Evolutionary conservation across 768 basidiomycete genomes (phyloP).

Genomic region (Lanmaoa pseudosensibilis): DNA sequence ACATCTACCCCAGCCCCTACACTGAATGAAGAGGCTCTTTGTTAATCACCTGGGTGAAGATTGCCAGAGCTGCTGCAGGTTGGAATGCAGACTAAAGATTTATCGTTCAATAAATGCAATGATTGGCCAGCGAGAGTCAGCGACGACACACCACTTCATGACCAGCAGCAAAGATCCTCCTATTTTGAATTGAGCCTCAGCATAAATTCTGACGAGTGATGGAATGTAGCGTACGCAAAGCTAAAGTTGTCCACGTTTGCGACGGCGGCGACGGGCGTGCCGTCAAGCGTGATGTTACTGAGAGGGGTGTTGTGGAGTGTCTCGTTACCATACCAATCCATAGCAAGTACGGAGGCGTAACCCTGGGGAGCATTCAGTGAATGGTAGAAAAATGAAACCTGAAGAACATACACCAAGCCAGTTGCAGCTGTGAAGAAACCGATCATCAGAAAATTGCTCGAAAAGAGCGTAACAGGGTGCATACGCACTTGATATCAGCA

Average conservation of each 20-base stretch:
- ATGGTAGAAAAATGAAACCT: background rate
- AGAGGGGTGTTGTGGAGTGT: conserved; percentile 41
- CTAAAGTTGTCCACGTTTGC: conserved; percentile 67
- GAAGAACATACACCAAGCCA: conserved; percentile 36
- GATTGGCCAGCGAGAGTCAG: background rate
- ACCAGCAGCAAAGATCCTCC: conserved; percentile 56
- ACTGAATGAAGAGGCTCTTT: conserved; percentile 56
- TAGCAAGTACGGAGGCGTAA: conserved; percentile 39
- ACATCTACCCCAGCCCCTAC: background rate
- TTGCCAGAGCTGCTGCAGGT: conserved; percentile 54
- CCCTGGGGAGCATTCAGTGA: conserved; percentile 21
- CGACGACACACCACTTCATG: conserved; percentile 57
- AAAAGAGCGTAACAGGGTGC: background rate
- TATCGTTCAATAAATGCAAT: background rate
- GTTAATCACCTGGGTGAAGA: conserved; percentile 56
- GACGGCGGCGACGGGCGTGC: conserved; percentile 52
- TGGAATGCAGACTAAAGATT: conserved; percentile 56
- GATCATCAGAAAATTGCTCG: conserved; percentile 1
- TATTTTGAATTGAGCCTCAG: conserved; percentile 18
- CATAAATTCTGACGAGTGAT: background rate
- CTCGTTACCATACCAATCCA: conserved; percentile 48
- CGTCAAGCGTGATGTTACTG: conserved; percentile 57
- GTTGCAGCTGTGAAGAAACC: conserved; percentile 12
- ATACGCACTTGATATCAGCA: conserved; percentile 27
- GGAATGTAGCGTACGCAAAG: conserved; percentile 54